Base-by-base conservation (phyloP, 179 eudicot species). In the Monotropa hypopitys region DNA sequence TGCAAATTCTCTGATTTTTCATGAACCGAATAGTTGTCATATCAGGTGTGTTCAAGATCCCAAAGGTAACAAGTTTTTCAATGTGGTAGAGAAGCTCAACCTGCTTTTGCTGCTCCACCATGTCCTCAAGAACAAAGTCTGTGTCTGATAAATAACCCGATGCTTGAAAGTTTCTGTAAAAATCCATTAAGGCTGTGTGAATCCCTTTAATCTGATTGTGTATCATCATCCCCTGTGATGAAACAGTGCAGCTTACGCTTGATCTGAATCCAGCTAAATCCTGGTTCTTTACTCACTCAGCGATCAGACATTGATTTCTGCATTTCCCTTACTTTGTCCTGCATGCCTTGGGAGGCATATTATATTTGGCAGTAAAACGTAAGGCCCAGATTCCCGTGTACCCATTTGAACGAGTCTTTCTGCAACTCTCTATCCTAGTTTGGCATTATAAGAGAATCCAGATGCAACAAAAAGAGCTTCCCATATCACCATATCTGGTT, bases 381-480 rank as follows among this genome's bases (percentile, higher is more conserved):
- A 85, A 15, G 86, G 72, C 63, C 85, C 88, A 26, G 86, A 76
- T 30, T 75, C 79, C 73, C 68, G 53, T 33, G 81, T 33, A 49
- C 70, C 80, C 86, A 86, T 77, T 62, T 66, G 80, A 73, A 59
- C 56, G 40, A 86, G 86, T 78, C 73, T 83, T 67, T 81, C 73
- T 40, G 83, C 84, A 77, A 83, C 80, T 81, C 66, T 80, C 75
- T 83, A 82, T 35, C 83, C 85, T 30, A 83, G 72, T 62, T 83
- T 81, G n/a, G 81, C 59, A 26, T 81, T 81, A 28, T 59, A 75
- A 74, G 83, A 85, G 59, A 85, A 81, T 74, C 75, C 79, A 81
- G 86, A 86, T 10, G 84, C 88, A 75, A 83, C 86, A 71, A 86
- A 84, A 83, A 86, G 88, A 32, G 88, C 82, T 70, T 86, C 86